A percentile compares a stretch with the other conserved stretches of the same genome.
These are phyloP conservation scores for Pterocarpus macrocarpus DNA, from an alignment of 306 rosid genomes.

Conservation along the genomic window DNA sequence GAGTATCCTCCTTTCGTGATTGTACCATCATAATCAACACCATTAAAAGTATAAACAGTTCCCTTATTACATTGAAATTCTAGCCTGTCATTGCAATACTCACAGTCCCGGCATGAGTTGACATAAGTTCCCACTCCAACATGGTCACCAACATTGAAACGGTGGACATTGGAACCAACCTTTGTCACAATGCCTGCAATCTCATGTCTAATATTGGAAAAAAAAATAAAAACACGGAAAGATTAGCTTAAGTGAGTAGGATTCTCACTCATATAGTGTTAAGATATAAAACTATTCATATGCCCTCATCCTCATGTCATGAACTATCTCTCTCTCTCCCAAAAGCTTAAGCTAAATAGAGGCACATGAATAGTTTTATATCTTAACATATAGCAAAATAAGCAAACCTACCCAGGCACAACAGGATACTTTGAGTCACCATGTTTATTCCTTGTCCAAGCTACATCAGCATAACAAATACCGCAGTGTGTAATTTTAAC, in stretches of 20 bases:
- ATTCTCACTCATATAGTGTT: too few relatives aligned
- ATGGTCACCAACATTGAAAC: constrained; percentile 79
- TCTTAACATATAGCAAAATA: too few relatives aligned
- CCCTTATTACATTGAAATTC: constrained; percentile 69
- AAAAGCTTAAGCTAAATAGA: too few relatives aligned
- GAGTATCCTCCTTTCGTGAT: constrained; percentile 91
- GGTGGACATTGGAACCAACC: constrained; percentile 68
- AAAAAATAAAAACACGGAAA: neutral
- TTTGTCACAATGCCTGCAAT: constrained; percentile 77
- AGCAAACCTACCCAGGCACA: constrained; percentile 76
- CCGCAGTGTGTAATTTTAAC: constrained; percentile 81
- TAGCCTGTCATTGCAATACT: constrained; percentile 65
- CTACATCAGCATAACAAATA: constrained; percentile 79
- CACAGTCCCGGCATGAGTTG: constrained; percentile 86
- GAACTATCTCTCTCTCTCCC: too few relatives aligned
- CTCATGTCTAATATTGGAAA: constrained; percentile 71
- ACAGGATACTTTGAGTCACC: constrained; percentile 77
- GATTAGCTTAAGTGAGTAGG: constrained; percentile 29
- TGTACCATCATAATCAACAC: constrained; percentile 76
- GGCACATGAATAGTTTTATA: too few relatives aligned
- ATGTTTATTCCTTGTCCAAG: constrained; percentile 65
- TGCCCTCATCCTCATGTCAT: too few relatives aligned
- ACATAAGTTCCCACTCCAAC: constrained; percentile 87
- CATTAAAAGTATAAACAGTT: constrained; percentile 64
- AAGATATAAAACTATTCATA: too few relatives aligned